phyloP scores from a whole-genome alignment of 306 rosid genomes.

The Castanea mollissima region DNA sequence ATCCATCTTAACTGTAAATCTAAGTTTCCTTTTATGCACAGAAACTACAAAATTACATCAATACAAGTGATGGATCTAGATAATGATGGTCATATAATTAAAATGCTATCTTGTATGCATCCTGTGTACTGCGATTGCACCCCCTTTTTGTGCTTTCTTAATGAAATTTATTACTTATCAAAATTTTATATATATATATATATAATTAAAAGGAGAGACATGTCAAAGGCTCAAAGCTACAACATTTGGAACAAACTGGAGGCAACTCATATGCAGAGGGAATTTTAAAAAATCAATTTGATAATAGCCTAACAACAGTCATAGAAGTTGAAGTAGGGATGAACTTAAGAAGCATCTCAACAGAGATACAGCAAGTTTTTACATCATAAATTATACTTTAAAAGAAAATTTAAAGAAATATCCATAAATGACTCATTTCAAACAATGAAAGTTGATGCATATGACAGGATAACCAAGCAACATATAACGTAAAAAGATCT shows the following conservation, averaged over 20 bases:
- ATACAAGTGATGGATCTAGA: not conserved
- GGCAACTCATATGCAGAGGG: not conserved
- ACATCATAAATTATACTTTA: constrained; percentile 16
- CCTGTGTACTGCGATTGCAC: too few relatives aligned
- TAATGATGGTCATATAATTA: not conserved
- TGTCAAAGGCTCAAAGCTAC: not conserved
- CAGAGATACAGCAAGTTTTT: constrained; percentile 4
- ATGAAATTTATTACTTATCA: too few relatives aligned
- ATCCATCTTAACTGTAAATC: not conserved
- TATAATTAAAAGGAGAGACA: not conserved
- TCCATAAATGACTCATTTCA: constrained; percentile 6
- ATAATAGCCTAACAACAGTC: not conserved
- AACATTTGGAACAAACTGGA: not conserved
- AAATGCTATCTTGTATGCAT: too few relatives aligned
- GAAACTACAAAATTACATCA: constrained; percentile 1
- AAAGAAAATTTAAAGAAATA: constrained; percentile 5
- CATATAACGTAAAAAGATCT: constrained; percentile 20
- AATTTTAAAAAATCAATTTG: not conserved
- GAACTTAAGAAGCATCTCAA: not conserved
- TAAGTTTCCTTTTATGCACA: constrained; percentile 1
- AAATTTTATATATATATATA: too few relatives aligned
- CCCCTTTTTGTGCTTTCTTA: too few relatives aligned
- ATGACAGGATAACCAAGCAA: constrained; percentile 17
- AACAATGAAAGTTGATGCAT: constrained; percentile 2
- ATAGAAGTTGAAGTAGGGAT: not conserved